Conservation (phyloP, 2,329 filamentous ascomycete genomes). For the Colletotrichum karsti region DNA sequence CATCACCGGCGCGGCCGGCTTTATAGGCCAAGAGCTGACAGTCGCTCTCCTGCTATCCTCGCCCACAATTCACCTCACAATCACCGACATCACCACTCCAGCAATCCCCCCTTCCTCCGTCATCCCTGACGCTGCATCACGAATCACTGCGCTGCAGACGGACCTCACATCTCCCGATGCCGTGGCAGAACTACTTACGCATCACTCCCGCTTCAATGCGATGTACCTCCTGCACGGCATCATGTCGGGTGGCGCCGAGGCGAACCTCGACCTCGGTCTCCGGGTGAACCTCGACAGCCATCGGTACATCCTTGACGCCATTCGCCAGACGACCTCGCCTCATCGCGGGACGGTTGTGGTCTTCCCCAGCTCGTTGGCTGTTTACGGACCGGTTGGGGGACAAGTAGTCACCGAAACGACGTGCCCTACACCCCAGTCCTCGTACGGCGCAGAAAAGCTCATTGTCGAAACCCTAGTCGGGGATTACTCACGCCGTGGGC, state of each 20-base stretch:
- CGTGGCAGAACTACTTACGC: conserved; percentile 37
- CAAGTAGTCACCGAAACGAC: conserved; percentile 48
- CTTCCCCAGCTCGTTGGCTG: conserved; percentile 67
- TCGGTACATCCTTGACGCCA: conserved; percentile 58
- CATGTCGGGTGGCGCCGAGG: conserved; percentile 70
- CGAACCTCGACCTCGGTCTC: conserved; percentile 62
- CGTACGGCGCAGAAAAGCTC: conserved; percentile 70
- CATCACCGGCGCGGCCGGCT: conserved; percentile 71
- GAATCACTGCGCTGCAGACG: conserved; percentile 35
- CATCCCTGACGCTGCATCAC: conserved; percentile 32
- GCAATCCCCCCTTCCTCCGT: conserved; percentile 51
- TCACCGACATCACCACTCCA: conserved; percentile 65
- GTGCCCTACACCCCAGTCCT: conserved; percentile 61
- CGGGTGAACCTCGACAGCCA: conserved; percentile 68
- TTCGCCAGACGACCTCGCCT: conserved; percentile 42
- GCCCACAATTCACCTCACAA: conserved; percentile 51
- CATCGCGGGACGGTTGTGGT: conserved; percentile 62
- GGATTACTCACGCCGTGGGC: conserved; percentile 57
- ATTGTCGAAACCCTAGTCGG: conserved; percentile 68
- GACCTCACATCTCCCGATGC: conserved; percentile 43
- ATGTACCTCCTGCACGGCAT: conserved; percentile 71
- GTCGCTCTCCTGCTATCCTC: conserved; percentile 58
- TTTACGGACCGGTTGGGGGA: conserved; percentile 58
- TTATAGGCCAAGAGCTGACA: conserved; percentile 70
- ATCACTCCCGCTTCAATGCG: conserved; percentile 44